Evolutionary conservation across 75 land plant genomes (phyloP), one percentile per base, ranked within the genome.

Genomic region (Azolla pinnata): DNA sequence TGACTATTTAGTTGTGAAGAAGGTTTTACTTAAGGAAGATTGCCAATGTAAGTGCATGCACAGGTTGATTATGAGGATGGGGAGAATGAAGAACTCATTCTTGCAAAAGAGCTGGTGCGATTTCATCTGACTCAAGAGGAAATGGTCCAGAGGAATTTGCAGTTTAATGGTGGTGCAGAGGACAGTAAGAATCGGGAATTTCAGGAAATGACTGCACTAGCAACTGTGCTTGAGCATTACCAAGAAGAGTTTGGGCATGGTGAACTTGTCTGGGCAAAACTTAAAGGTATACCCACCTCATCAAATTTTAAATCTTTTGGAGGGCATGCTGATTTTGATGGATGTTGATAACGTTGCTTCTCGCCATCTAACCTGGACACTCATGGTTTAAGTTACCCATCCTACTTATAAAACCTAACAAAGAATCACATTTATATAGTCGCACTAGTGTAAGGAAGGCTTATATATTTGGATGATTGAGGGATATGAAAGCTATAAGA

Each of bases 221-320:
- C 86, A 67, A 70, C 81, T 60, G 60, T 54, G 54, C 60, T 69
- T 61, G 85, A 89, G 62, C 81, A 81, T 28, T 70, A 55, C 58
- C 73, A 71, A 62, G 85, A 74, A 28, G 42, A 58, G 21, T 59
- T 74, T 58, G 83, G 74, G 45, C 79, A 82, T 57, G 96, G 90
- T 34, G 89, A 89, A 68, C 67, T 85, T 64, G 76, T 89, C 19
- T 89, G 96, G 96, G 96, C 96, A 18, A 84, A 85, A 53, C 75
- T 83, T 64, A 78, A 84, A 57, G 96, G 79, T 76, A 33, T 57
- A n/a, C n/a, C 18, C 2, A 2, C 17, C 51, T 17, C 53, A 7
- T n/a, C 8, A 38, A 23, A 0, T 51, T 20, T 25, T 19, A 7
- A 24, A 27, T n/a, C 14, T 38, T 12, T n/a, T 9, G 18, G 12